Base-by-base conservation (phyloP, 2,329 filamentous ascomycete genomes). In the Ophiostoma australiae region DNA sequence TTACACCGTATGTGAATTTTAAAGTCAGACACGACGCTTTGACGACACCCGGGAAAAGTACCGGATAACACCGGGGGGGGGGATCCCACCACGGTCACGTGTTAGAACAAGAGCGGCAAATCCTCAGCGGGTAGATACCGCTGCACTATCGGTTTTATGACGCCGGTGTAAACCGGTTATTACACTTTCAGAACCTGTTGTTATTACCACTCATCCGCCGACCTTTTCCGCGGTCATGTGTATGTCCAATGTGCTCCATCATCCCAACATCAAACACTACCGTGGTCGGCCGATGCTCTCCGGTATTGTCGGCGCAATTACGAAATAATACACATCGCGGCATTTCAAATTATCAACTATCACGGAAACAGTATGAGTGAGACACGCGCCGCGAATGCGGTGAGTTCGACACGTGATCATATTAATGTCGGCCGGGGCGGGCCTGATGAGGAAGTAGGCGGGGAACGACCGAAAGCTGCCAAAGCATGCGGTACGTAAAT, bases 401-500 rank as follows among this genome's bases (percentile, higher is more conserved):
- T 39, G 20, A 41, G 10, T 10, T n/a, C 20, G 23, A 48, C 35
- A 48, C 66, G 27, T 67, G 39, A 67, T 44, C 37, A 17, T 11
- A 11, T 37, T 37, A 23, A 10, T 39, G 10, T 48, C 23, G 27
- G 39, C 23, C 66, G 27, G 39, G 27, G 37, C 37, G 66, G 39
- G 48, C 20, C 66, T 3, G 23, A 33, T 8, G 63, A 41, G 7
- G 66, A 48, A 23, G 20, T 11, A 13, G 37, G n/a, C 66, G 35
- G 35, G 13, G 63, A 31, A 1, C 48, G 52, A 41, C 70, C 68
- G 20, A 74, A 74, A 55, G 73, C 72, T 27, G 48, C 69, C 20
- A 71, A 73, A 33, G 73, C 73, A 3, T 74, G 73, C 35, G 69
- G 73, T 73, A 4, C 10, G 72, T 73, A 3, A 33, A 15, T 17